Evolutionary conservation across 768 basidiomycete genomes (phyloP).

Genomic region (Lactarius sp.): DNA sequence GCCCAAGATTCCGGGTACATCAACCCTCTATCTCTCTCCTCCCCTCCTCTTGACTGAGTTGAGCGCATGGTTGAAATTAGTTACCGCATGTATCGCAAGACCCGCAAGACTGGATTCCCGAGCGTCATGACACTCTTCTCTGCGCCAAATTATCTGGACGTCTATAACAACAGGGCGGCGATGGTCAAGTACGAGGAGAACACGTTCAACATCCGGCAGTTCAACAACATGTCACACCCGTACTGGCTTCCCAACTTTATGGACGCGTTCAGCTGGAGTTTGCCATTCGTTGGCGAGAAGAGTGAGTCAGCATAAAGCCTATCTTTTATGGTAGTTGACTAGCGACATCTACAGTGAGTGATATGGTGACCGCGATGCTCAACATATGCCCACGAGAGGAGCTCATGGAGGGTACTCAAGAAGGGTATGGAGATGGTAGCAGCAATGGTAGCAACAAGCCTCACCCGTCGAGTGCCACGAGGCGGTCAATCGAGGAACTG

Average conservation of each 20-base stretch:
- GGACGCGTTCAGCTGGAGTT: conserved; percentile 96
- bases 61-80: conserved; percentile 35
- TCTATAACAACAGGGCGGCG: conserved; percentile 98
- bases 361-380: too few relatives aligned
- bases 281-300: conserved; percentile 96
- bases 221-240: conserved; percentile 91
- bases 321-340: too few relatives aligned
- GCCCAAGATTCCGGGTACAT: conserved; percentile 92
- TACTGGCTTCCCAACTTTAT: conserved; percentile 98
- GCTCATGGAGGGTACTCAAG: too few relatives aligned
- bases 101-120: conserved; percentile 95
- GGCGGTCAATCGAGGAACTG: too few relatives aligned
- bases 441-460: too few relatives aligned
- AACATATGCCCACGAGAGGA: too few relatives aligned
- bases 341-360: too few relatives aligned
- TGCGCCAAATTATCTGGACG: conserved; percentile 96
- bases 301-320: conserved; percentile 36
- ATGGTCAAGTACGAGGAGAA: conserved; percentile 99
- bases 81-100: conserved; percentile 99
- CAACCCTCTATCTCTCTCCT: neutral
- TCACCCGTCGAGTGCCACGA: too few relatives aligned
- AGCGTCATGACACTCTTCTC: conserved; percentile 99
- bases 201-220: conserved; percentile 97
- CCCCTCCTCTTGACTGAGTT: conserved; percentile 27
- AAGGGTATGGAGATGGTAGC: too few relatives aligned